phyloP scores from a whole-genome alignment of 2,329 filamentous ascomycete species.

The Aspergillus versicolor region DNA sequence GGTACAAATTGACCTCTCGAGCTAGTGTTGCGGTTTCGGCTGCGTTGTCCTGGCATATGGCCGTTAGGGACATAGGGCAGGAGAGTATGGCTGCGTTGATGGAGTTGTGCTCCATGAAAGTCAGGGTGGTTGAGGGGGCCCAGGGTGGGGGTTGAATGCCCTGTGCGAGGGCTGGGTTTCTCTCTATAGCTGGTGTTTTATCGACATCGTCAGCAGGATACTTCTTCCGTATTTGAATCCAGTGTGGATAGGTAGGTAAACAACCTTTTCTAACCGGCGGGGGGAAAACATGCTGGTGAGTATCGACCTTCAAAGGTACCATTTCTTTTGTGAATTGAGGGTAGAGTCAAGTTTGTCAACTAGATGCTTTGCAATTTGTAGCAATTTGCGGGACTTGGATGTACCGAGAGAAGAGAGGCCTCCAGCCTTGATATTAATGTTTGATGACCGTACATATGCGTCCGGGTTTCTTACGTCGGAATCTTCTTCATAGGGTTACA shows the following conservation, averaged over 20 bases:
- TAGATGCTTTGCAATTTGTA: neutral
- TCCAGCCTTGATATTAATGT: neutral
- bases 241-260: neutral
- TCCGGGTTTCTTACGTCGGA: neutral
- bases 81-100: constrained; percentile 14
- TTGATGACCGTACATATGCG: neutral
- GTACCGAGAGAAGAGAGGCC: neutral
- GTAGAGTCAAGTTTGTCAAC: too few species aligned
- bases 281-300: neutral
- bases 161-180: neutral
- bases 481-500: neutral
- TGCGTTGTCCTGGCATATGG: neutral
- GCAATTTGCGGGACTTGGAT: neutral
- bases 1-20: constrained; percentile 11
- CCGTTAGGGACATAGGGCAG: constrained; percentile 12
- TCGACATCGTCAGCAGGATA: neutral
- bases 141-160: constrained; percentile 12
- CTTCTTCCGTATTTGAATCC: neutral
- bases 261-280: neutral
- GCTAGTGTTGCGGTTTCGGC: constrained; percentile 8
- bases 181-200: neutral
- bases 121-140: constrained; percentile 1
- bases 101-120: constrained; percentile 1
- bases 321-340: neutral
- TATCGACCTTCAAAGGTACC: neutral